Conservation (phyloP, 805 yeast species). For the Cyberlindnera euphorbiiphila region DNA sequence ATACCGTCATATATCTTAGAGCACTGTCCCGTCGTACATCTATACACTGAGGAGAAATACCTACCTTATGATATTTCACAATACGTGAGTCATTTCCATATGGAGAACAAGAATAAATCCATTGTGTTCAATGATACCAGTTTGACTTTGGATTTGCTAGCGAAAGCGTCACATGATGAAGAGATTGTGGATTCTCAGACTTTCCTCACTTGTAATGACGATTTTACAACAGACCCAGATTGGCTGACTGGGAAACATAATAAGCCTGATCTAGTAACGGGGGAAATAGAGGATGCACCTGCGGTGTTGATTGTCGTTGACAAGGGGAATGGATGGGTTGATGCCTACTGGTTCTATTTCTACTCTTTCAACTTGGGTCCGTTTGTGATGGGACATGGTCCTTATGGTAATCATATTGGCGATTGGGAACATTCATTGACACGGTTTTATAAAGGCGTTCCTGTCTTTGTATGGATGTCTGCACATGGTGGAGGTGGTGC, state of each 20-base stretch:
- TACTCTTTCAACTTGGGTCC: conserved; percentile 95
- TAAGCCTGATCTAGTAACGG: conserved; percentile 67
- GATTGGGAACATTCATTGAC: conserved; percentile 97
- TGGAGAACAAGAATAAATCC: conserved; percentile 49
- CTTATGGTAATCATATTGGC: conserved; percentile 95
- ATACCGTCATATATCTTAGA: conserved; percentile 63
- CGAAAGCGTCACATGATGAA: conserved; percentile 23
- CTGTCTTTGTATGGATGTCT: conserved; percentile 89
- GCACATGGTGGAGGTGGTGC: conserved; percentile 99
- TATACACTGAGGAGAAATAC: conserved; percentile 85
- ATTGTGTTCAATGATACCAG: conserved; percentile 30
- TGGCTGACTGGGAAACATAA: conserved; percentile 79
- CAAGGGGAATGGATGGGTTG: conserved; percentile 92
- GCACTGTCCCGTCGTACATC: conserved; percentile 72
- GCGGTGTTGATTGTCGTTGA: conserved; percentile 81
- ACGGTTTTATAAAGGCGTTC: conserved; percentile 75
- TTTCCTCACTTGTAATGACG: conserved; percentile 59
- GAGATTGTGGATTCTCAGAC: conserved; percentile 33
- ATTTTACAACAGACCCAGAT: conserved; percentile 71
- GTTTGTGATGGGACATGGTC: conserved; percentile 95
- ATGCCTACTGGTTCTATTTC: conserved; percentile 94
- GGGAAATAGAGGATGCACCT: conserved; percentile 72
- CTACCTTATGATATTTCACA: conserved; percentile 77
- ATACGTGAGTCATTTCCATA: conserved; percentile 63
- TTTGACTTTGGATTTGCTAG: conserved; percentile 30